Evolutionary conservation across 2,329 filamentous ascomycete species (phyloP), one percentile per base, ranked within the genome.

Genomic region (Trichoderma aggressivum): DNA sequence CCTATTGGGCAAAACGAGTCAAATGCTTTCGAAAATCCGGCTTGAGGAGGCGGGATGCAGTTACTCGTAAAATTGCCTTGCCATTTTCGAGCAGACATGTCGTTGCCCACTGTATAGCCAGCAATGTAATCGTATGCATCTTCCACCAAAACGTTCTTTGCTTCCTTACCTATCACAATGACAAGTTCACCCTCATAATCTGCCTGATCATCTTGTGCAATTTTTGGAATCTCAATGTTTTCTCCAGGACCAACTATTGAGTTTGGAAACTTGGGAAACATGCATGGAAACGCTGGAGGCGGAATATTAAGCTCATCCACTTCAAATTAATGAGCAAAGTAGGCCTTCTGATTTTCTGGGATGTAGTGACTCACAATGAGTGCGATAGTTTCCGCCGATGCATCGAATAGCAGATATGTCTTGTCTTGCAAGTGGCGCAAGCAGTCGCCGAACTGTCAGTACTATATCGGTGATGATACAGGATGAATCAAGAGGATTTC

Each of bases 71-170:
- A 65, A 55, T 55, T 55, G 62, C 28, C 39, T 65, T 47, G 43
- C 43, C 43, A 47, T 55, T 65, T 65, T 7, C 62, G 62, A 14
- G 62, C 62, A 18, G 62, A 65, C n/a, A 65, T 55, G 16, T 65
- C 62, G 18, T 65, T 65, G 12, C 43, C 21, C 26, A 50, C 62
- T 14, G 47, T 65, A 21, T 65, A 65, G 30, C 62, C 62, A 3
- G 53, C 30, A 26, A 65, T 47, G 18, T 65, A 65, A 18, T 47
- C 53, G 30, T 55, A 50, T 21, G 62, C 62, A 18, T 65, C 47
- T 10, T 65, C 43, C 24, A 55, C 30, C n/a, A 14, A 36, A 10
- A 65, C 62, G 11, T 65, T 65, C 16, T 65, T 65, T 12, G 43
- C 62, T 8, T 21, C 8, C 62, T 65, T 65, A 30, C 62, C 62